phyloP scores from a whole-genome alignment of 2,329 filamentous ascomycete genomes.

The Neoarthrinium moseri region DNA sequence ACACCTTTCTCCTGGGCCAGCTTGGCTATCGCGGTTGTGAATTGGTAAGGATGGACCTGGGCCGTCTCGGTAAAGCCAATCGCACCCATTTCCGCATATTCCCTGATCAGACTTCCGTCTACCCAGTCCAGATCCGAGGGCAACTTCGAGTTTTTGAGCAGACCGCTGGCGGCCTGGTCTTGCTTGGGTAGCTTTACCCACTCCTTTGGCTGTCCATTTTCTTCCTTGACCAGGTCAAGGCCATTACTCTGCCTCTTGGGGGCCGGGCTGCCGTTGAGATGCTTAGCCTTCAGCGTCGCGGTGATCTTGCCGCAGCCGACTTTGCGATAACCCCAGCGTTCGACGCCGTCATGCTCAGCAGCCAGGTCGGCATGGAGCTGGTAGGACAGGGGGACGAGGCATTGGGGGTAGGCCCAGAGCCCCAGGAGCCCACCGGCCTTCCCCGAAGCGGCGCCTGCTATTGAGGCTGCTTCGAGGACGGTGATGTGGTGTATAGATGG shows the following conservation, averaged over 20 bases:
- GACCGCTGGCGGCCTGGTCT: constrained; percentile 42
- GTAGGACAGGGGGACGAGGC: constrained; percentile 84
- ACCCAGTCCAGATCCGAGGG: constrained; percentile 87
- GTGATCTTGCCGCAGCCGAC: constrained; percentile 68
- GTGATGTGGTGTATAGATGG: constrained; percentile 74
- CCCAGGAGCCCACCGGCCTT: constrained; percentile 91
- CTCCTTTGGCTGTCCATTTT: constrained; percentile 35
- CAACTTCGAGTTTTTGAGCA: constrained; percentile 58
- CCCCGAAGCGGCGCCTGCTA: constrained; percentile 90
- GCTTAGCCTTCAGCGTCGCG: constrained; percentile 29
- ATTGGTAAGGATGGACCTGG: constrained; percentile 90
- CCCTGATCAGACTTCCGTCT: constrained; percentile 60
- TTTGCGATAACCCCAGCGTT: constrained; percentile 82
- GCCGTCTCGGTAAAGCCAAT: constrained; percentile 73
- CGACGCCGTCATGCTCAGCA: constrained; percentile 74
- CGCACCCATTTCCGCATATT: constrained; percentile 79
- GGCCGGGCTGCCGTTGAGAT: constrained; percentile 33
- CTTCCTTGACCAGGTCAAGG: constrained; percentile 11
- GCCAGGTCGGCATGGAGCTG: constrained; percentile 79
- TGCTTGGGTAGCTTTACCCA: constrained; percentile 66
- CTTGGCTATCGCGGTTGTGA: constrained; percentile 80
- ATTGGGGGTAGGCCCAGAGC: constrained; percentile 85
- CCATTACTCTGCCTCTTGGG: constrained; percentile 20
- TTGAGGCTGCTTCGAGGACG: constrained; percentile 78
- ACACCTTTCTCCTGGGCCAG: constrained; percentile 70